Base-by-base conservation (phyloP, 2,329 filamentous ascomycete genomes). In the Alternaria angustiovoidea region DNA sequence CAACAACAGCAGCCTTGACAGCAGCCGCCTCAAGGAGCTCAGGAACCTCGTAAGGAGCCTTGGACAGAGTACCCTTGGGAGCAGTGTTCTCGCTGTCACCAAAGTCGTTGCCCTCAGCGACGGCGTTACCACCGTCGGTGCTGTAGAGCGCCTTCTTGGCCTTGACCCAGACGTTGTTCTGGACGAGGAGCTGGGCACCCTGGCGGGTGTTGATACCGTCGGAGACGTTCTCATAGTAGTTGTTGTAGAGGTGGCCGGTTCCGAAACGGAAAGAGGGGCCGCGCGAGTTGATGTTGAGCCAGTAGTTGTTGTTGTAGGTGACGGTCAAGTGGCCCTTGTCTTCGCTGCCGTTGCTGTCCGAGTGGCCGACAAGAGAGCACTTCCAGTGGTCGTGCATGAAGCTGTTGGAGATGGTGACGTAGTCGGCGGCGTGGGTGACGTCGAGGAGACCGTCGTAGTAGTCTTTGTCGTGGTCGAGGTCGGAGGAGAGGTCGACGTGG, bases 361-460 rank as follows among this genome's bases (percentile, higher is more conserved):
- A 85, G 82, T 89, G 87, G 14, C 86, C 87, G 57, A 88, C 80
- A 8, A 89, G 80, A 0, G 83, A 85, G 53, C 62, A 64, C 76
- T 89, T 89, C 80, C 81, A 89, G 83, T 88, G 86, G 77, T 86
- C 84, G 75, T 86, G 85, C 64, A 86, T 65, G 73, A 80, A 82
- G 65, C 73, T 66, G 78, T 85, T 84, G 64, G 81, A 83, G 63
- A 89, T 80, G 64, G 84, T 89, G 58, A 89, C 75, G 70, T 80
- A 90, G 79, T 91, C 87, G 9, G 84, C 81, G 47, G 81, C 89
- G 77, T 90, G 88, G 51, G 85, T 89, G 51, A 87, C 79, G 68
- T 91, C 89, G 47, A 88, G 78, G 2, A 91, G 84, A 32, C 89
- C 89, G 57, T 91, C 89, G 72, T 89, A 91, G 80, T 85, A 89